phyloP scores from a whole-genome alignment of 2,329 filamentous ascomycete species.

The Herpotrichia juniperi region DNA sequence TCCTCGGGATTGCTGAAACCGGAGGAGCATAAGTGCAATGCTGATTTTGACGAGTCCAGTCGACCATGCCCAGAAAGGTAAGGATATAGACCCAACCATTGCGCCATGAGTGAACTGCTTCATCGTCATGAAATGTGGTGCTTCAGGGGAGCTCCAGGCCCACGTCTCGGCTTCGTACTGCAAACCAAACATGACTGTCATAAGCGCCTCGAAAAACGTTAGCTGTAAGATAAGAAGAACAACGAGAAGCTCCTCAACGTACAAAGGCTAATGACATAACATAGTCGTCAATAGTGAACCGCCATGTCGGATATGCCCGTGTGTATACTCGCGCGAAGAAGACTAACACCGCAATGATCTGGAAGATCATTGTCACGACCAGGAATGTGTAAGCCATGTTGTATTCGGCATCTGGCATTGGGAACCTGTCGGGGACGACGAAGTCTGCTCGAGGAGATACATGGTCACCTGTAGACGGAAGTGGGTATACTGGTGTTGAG shows the following conservation, averaged over 20 bases:
- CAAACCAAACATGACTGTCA: conserved; percentile 14
- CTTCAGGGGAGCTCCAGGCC: conserved; percentile 4
- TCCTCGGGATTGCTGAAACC: conserved; percentile 12
- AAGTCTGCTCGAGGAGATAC: neutral
- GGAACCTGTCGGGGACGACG: neutral
- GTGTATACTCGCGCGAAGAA: conserved; percentile 19
- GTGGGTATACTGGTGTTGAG: neutral
- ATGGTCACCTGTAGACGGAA: neutral
- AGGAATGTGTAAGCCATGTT: conserved; percentile 7
- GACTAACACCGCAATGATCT: conserved; percentile 12
- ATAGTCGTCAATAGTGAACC: conserved; percentile 20
- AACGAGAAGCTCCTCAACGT: conserved; percentile 4
- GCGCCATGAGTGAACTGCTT: neutral
- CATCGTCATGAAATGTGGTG: neutral
- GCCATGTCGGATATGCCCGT: conserved; percentile 13
- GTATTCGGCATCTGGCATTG: neutral
- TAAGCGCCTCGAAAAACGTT: conserved; percentile 7
- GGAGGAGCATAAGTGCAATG: conserved; percentile 21
- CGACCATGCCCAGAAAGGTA: conserved; percentile 21
- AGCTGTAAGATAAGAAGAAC: neutral
- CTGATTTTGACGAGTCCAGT: conserved; percentile 22
- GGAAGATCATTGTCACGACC: conserved; percentile 10
- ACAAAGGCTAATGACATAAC: conserved; percentile 16
- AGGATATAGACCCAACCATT: conserved; percentile 12
- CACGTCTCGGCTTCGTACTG: conserved; percentile 7